Evolutionary conservation across 2,329 filamentous ascomycete genomes (phyloP).

Genomic region (Pestalotiopsis fici): DNA sequence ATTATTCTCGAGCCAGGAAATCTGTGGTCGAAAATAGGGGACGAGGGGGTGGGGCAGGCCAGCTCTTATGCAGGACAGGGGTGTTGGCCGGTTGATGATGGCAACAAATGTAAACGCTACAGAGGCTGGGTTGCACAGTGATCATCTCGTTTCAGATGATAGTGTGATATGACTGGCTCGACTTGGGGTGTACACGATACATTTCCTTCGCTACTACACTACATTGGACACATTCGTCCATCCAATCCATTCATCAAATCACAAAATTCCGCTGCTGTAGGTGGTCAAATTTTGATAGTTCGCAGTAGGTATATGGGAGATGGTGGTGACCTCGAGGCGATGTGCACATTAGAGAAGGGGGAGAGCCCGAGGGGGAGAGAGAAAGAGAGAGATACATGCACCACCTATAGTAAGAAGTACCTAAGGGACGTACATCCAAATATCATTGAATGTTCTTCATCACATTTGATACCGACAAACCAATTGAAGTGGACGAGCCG

Average conservation of each 20-base stretch:
- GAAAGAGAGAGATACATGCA: too few relatives aligned
- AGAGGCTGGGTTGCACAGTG: neutral
- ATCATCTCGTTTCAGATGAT: constrained; percentile 5
- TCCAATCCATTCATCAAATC: neutral
- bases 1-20: constrained; percentile 3
- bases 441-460: neutral
- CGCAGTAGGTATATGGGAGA: neutral
- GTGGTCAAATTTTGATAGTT: neutral
- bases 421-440: neutral
- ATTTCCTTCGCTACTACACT: neutral
- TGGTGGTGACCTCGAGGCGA: neutral
- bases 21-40: constrained; percentile 9
- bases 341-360: neutral
- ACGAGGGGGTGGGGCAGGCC: neutral
- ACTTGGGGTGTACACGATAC: neutral
- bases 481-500: neutral
- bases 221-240: neutral
- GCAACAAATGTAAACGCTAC: constrained; percentile 1
- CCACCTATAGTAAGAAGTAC: too few relatives aligned
- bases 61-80: neutral
- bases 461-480: neutral
- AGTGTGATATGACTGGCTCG: neutral
- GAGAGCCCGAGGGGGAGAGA: too few relatives aligned
- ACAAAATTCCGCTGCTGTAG: neutral
- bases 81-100: constrained; percentile 1